Evolutionary conservation across 1,139 yeast genomes (phyloP), one percentile per base, ranked within the genome.

Genomic region (Sugiyamaella xylanicola): DNA sequence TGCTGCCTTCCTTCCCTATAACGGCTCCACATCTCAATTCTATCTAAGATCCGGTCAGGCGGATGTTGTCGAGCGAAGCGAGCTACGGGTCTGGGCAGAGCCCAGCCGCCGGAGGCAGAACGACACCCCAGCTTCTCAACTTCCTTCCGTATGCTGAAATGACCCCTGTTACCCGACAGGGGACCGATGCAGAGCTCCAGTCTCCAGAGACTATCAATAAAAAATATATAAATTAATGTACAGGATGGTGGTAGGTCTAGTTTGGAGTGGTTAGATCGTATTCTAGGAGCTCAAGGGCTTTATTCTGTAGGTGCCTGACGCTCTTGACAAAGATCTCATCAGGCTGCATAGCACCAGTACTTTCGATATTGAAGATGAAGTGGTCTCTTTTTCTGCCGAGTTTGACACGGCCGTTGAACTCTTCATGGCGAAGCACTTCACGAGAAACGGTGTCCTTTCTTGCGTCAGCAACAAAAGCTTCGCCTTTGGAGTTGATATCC

Each of bases 261-360:
- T 25, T 39, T 29, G 17, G 27, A 13, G 21, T 39, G 15, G 53
- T 35, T n/a, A 60, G 55, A 40, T 61, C 62, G 47, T 62, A 62
- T n/a, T 59, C 54, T 11, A 73, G 68, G 51, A 91, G 79, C 68
- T 86, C 86, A 63, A 85, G 86, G 37, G 95, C 96, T 76, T 93
- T 93, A 69, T 85, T 85, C 73, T 85, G 87, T 72, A 93, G 79
- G 55, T 90, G 84, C 70, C 93, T 81, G 56, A 93, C 87, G 58
- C 95, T 84, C 73, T 93, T 93, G 74, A 88, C 84, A 74, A 93
- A 93, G 55, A 93, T 90, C 73, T 92, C 98, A 67, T 89, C 96
- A 20, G 99, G 97, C 29, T 90, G 80, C 96, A 93, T 92, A 50
- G 97, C 97, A 41, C 99, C 98, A 2, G 96, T 86, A 57, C 95